phyloP scores from a whole-genome alignment of 495 filamentous ascomycete species.

The Xylaria curta region DNA sequence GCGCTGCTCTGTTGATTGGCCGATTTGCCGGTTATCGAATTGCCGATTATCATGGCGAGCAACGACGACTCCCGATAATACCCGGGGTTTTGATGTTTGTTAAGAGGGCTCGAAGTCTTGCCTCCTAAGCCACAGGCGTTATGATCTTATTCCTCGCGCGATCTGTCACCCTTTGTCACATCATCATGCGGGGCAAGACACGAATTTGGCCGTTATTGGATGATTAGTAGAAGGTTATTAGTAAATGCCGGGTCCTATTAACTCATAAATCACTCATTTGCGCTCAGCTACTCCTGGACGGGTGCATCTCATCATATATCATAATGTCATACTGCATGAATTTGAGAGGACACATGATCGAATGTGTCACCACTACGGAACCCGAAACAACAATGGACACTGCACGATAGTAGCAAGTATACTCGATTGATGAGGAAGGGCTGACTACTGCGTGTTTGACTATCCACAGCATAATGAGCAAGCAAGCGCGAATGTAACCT shows the following conservation, averaged over 20 bases:
- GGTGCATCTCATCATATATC: constrained; percentile 20
- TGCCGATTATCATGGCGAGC: neutral
- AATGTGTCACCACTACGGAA: constrained; percentile 20
- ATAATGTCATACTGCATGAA: constrained; percentile 22
- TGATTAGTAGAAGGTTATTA: neutral
- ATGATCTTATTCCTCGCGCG: constrained; percentile 10
- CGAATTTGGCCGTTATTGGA: constrained; percentile 11
- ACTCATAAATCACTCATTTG: constrained; percentile 4
- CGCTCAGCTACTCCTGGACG: constrained; percentile 2
- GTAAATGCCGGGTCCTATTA: neutral
- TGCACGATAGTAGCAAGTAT: constrained; percentile 9
- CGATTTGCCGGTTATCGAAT: neutral
- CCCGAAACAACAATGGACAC: constrained; percentile 9
- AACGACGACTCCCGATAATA: neutral
- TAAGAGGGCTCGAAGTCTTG: constrained; percentile 7
- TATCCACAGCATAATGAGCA: constrained; percentile 19
- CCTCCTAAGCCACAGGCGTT: neutral
- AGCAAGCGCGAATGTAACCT: constrained; percentile 25
- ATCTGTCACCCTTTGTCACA: constrained; percentile 1
- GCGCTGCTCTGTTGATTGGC: neutral
- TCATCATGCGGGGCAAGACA: neutral
- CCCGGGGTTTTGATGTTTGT: neutral
- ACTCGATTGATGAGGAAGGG: constrained; percentile 10
- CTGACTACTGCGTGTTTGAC: neutral
- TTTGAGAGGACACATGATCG: constrained; percentile 22